Conservation (phyloP, 495 filamentous ascomycete genomes). For the Aspergillus panamensis region DNA sequence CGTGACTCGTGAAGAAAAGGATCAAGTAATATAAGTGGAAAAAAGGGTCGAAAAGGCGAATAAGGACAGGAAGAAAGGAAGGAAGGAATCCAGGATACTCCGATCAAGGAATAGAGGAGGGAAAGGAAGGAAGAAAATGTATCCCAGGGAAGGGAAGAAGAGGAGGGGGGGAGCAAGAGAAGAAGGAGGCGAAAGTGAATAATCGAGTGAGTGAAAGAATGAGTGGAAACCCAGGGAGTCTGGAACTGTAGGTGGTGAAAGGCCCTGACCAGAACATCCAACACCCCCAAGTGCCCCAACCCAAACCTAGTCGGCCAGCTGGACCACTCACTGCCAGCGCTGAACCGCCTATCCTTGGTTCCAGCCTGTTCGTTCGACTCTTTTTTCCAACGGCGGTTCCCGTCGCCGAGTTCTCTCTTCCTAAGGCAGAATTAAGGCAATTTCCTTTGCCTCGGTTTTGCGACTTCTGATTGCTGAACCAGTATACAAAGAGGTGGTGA, state of each 20-base stretch:
- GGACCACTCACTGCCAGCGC: conserved; percentile 2
- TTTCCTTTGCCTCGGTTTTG: not conserved
- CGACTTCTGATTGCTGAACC: not conserved
- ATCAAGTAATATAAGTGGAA: conserved; percentile 19
- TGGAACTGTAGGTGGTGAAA: not conserved
- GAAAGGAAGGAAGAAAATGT: conserved; percentile 28
- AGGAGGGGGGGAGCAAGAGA: conserved; percentile 19
- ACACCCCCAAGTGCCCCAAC: not conserved
- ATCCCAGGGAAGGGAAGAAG: conserved; percentile 28
- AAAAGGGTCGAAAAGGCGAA: conserved; percentile 32
- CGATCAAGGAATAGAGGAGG: conserved; percentile 39
- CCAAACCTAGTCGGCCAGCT: not conserved
- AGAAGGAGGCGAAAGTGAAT: conserved; percentile 13
- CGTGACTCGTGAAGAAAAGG: conserved; percentile 19
- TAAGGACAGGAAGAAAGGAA: conserved; percentile 35
- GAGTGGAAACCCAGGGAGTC: conserved; percentile 1
- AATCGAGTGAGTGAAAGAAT: conserved; percentile 6
- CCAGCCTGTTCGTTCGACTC: conserved; percentile 1
- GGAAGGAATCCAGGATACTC: conserved; percentile 40
- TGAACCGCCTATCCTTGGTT: conserved; percentile 9
- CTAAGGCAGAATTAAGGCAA: too few species aligned
- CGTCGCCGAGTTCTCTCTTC: too few species aligned
- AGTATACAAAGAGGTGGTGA: not conserved
- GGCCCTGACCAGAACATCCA: not conserved
- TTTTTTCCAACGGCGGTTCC: conserved; percentile 1